These are phyloP conservation scores for Fusarium tjaetaba DNA, from an alignment of 2,329 filamentous ascomycete species.

Conservation along the genomic window DNA sequence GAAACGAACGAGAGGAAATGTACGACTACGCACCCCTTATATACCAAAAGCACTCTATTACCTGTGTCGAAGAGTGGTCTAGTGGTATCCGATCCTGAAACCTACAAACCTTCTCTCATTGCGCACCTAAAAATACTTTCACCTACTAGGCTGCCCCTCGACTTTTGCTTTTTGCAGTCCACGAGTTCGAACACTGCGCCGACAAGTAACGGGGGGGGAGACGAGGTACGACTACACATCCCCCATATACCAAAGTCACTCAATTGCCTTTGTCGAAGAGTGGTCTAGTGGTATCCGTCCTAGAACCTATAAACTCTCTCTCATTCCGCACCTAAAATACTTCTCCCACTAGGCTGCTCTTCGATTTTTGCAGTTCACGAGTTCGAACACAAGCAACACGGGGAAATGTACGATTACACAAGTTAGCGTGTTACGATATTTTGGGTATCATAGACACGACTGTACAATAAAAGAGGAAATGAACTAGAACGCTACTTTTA, in stretches of 20 bases:
- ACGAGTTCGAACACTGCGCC: not conserved
- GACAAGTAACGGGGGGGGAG: not conserved
- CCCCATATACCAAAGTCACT: not conserved
- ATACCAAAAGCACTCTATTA: not conserved
- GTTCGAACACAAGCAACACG: not conserved
- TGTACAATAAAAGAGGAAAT: conserved; percentile 41
- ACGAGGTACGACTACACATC: conserved; percentile 31
- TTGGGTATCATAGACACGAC: conserved; percentile 27
- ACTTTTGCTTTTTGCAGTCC: not conserved
- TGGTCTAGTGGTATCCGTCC: not conserved
- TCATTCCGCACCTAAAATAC: not conserved
- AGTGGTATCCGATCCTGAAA: not conserved
- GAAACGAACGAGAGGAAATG: conserved; percentile 9
- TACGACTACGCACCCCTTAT: conserved; percentile 16
- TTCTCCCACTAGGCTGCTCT: not conserved
- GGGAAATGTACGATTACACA: conserved; percentile 35
- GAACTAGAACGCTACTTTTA: not conserved
- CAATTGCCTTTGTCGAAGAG: not conserved
- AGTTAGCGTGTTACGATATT: not conserved
- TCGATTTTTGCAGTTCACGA: not conserved
- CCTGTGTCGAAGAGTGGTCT: not conserved
- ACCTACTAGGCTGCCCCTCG: not conserved
- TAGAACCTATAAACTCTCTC: not conserved
- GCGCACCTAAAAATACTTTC: not conserved
- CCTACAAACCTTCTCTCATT: not conserved